Conservation (phyloP, 805 yeast genomes). For the Ogataea angusta region DNA sequence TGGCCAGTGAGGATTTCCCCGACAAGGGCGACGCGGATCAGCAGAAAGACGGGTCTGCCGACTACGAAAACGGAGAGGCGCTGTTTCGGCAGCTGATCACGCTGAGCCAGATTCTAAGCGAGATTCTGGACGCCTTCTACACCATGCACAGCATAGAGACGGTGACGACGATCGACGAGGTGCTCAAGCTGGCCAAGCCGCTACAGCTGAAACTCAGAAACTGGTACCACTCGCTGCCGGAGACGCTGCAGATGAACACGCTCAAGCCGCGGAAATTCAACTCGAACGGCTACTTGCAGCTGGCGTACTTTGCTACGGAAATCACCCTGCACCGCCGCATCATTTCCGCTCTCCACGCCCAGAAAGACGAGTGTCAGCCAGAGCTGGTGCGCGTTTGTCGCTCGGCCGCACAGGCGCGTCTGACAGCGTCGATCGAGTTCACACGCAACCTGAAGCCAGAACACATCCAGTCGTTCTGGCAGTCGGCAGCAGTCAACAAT, state of each 20-base stretch:
- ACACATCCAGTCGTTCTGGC: conserved; percentile 89
- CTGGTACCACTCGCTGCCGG: conserved; percentile 75
- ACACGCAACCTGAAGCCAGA: conserved; percentile 73
- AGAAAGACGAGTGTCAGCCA: conserved; percentile 37
- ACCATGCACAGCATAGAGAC: conserved; percentile 62
- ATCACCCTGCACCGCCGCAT: conserved; percentile 80
- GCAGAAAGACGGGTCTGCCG: conserved; percentile 57
- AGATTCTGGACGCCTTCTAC: conserved; percentile 68
- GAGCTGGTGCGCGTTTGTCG: conserved; percentile 69
- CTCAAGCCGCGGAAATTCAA: conserved; percentile 60
- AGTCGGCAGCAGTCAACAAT: conserved; percentile 72
- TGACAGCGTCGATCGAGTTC: conserved; percentile 78
- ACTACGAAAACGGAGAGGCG: conserved; percentile 65
- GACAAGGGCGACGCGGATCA: conserved; percentile 40
- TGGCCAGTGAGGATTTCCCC: conserved; percentile 76
- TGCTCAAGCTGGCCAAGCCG: conserved; percentile 77
- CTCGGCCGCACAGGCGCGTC: conserved; percentile 78
- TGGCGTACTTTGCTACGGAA: conserved; percentile 88
- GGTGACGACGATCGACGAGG: conserved; percentile 58
- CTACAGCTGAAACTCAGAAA: conserved; percentile 64
- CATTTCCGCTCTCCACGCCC: conserved; percentile 47
- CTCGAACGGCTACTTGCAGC: conserved; percentile 73
- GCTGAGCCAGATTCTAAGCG: conserved; percentile 64
- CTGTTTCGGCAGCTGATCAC: conserved; percentile 67
- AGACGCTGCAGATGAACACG: conserved; percentile 58